These are phyloP conservation scores for Aspergillus sergii DNA, from an alignment of 2,329 filamentous ascomycete genomes.

Conservation along the genomic window DNA sequence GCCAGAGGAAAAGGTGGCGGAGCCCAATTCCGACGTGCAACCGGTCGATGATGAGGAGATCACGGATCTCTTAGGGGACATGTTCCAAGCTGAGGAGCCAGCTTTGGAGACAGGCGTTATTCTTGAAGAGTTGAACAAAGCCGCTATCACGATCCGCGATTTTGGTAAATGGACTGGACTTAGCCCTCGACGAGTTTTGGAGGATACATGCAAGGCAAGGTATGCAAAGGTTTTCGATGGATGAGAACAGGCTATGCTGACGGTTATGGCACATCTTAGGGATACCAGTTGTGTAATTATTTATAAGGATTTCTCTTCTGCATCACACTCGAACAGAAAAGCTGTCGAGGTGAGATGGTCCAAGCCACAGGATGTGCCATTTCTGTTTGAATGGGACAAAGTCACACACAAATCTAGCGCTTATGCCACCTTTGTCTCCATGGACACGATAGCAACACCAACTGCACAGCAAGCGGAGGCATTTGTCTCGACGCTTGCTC, in stretches of 20 bases:
- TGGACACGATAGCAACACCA: conserved; percentile 73
- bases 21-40: conserved; percentile 20
- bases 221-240: conserved; percentile 32
- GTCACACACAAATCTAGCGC: conserved; percentile 50
- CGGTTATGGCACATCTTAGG: conserved; percentile 46
- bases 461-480: conserved; percentile 81
- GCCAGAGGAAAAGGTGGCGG: conserved; percentile 20
- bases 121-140: conserved; percentile 25
- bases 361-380: conserved; percentile 64
- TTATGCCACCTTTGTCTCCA: conserved; percentile 64
- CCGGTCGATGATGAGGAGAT: conserved; percentile 39
- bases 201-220: conserved; percentile 86
- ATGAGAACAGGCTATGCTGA: background rate
- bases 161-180: conserved; percentile 84
- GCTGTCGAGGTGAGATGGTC: conserved; percentile 76
- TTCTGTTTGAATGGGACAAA: conserved; percentile 44
- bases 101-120: conserved; percentile 48
- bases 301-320: conserved; percentile 71
- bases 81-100: conserved; percentile 54
- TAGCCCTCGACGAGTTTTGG: conserved; percentile 73
- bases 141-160: conserved; percentile 65
- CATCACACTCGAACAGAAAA: conserved; percentile 75
- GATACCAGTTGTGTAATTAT: conserved; percentile 69
- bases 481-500: conserved; percentile 76
- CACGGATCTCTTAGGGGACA: conserved; percentile 56